These are phyloP conservation scores for Talaromyces sp. DNA, from an alignment of 2,329 filamentous ascomycete species.

Conservation along the genomic window DNA sequence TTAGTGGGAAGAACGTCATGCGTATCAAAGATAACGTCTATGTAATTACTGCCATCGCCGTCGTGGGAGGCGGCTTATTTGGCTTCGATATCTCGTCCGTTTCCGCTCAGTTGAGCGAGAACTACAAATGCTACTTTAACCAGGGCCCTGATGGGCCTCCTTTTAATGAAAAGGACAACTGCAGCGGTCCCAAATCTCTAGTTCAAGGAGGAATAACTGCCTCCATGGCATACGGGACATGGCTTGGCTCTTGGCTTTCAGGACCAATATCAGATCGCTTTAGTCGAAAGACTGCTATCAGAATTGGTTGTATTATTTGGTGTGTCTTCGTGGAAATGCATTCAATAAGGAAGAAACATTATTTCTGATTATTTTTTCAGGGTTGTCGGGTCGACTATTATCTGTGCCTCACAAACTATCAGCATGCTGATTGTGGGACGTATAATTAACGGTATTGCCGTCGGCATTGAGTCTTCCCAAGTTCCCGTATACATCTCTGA, in stretches of 20 bases:
- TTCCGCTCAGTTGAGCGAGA: conserved; percentile 48
- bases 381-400: conserved; percentile 53
- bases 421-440: conserved; percentile 68
- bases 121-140: conserved; percentile 38
- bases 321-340: too few relatives aligned
- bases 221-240: conserved; percentile 68
- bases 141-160: conserved; percentile 35
- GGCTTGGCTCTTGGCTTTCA: conserved; percentile 56
- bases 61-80: conserved; percentile 65
- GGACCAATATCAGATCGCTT: conserved; percentile 53
- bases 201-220: conserved; percentile 68
- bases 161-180: conserved; percentile 25
- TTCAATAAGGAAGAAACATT: background rate
- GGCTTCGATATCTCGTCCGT: conserved; percentile 77
- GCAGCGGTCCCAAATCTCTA: conserved; percentile 46
- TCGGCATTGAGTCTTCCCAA: conserved; percentile 69
- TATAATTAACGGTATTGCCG: conserved; percentile 65
- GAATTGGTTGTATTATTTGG: conserved; percentile 50
- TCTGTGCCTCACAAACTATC: conserved; percentile 61
- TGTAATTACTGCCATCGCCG: conserved; percentile 54
- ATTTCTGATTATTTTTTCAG: background rate
- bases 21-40: conserved; percentile 45
- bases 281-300: conserved; percentile 51
- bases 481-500: conserved; percentile 69
- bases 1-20: too few relatives aligned